Conservation (phyloP, 768 basidiomycete genomes). For the Gloeophyllum trabeum region DNA sequence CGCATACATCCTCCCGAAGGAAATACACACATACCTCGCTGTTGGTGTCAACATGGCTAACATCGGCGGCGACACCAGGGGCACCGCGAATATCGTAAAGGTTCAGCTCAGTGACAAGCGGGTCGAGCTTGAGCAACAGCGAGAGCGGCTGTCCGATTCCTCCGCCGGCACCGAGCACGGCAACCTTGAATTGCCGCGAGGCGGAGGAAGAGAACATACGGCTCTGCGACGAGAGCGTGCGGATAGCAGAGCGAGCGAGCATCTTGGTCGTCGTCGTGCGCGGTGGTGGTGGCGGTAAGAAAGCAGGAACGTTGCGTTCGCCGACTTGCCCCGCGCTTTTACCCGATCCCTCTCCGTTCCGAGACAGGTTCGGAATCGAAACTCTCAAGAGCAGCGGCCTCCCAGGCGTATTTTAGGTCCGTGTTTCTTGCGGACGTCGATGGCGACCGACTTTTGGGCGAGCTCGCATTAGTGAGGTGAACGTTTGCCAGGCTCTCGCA, state of each 20-base stretch:
- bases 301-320: background rate
- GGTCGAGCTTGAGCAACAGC: slow-evolving; percentile 87
- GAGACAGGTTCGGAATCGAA: no score
- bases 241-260: slow-evolving; percentile 56
- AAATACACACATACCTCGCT: slow-evolving; percentile 66
- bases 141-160: slow-evolving; percentile 98
- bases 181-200: slow-evolving; percentile 73
- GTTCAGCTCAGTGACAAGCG: slow-evolving; percentile 73
- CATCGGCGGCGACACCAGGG: slow-evolving; percentile 94
- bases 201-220: slow-evolving; percentile 72
- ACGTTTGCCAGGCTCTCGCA: slow-evolving; percentile 5
- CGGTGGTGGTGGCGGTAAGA: background rate
- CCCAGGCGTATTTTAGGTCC: background rate
- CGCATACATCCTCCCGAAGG: slow-evolving; percentile 7
- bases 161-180: slow-evolving; percentile 96
- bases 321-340: no score
- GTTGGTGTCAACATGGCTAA: slow-evolving; percentile 85
- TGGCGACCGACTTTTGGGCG: slow-evolving; percentile 90
- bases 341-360: no score
- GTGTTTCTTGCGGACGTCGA: slow-evolving; percentile 14
- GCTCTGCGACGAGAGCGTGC: slow-evolving; percentile 39
- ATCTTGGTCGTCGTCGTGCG: slow-evolving; percentile 25
- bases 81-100: slow-evolving; percentile 95
- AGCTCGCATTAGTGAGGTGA: slow-evolving; percentile 75
- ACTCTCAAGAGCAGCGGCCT: no score